Evolutionary conservation across 1,139 yeast species (phyloP).

Genomic region (Debaryomycetaceae sp.): DNA sequence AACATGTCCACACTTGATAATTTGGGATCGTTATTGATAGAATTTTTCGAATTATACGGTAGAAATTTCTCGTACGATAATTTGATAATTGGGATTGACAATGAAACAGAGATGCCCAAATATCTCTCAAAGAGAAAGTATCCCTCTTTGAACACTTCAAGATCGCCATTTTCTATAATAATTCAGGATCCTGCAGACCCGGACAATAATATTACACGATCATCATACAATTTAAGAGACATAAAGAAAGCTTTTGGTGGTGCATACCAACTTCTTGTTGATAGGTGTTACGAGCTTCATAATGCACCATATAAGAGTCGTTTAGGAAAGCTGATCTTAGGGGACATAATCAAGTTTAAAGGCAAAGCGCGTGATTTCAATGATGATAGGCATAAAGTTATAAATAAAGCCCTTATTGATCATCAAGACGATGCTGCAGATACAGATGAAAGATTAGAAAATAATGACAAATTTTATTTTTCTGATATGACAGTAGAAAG

Average conservation of each 20-base stretch:
- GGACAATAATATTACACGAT: constrained; percentile 77
- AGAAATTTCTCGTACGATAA: constrained; percentile 84
- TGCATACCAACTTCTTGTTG: constrained; percentile 77
- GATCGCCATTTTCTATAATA: constrained; percentile 64
- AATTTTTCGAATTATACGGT: constrained; percentile 94
- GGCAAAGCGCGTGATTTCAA: constrained; percentile 78
- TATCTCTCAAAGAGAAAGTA: constrained; percentile 59
- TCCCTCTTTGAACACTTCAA: constrained; percentile 50
- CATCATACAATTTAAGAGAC: constrained; percentile 78
- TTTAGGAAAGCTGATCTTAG: constrained; percentile 71
- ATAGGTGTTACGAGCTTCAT: constrained; percentile 59
- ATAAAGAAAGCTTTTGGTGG: constrained; percentile 88
- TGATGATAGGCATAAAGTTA: constrained; percentile 67
- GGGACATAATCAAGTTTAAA: constrained; percentile 72
- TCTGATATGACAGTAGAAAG: constrained; percentile 44
- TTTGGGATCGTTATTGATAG: constrained; percentile 83
- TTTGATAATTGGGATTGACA: constrained; percentile 61
- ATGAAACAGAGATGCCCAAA: constrained; percentile 43
- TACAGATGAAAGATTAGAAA: constrained; percentile 19
- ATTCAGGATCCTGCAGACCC: constrained; percentile 91
- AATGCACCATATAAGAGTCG: constrained; percentile 65
- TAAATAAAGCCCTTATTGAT: constrained; percentile 53
- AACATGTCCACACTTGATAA: constrained; percentile 70
- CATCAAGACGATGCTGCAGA: constrained; percentile 15
- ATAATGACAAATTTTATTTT: constrained; percentile 36